Evolutionary conservation across 1,139 yeast genomes (phyloP).

Genomic region (Candida sanyaensis): DNA sequence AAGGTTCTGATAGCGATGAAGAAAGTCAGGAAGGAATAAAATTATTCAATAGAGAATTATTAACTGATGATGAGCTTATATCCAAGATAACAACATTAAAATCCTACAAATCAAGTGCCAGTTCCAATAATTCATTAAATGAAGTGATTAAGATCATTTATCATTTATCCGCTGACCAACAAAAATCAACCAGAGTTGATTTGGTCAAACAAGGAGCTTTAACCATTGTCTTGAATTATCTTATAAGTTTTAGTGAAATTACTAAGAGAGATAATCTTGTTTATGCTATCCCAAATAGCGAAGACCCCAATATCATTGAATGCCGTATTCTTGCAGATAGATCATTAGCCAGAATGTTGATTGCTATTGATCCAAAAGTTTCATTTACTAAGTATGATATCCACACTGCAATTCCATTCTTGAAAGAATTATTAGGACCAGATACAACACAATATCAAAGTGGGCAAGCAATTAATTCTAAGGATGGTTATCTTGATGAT

Average conservation of each 20-base stretch:
- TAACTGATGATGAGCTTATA: constrained; percentile 28
- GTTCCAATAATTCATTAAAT: constrained; percentile 10
- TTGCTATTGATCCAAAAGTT: constrained; percentile 40
- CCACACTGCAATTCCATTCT: constrained; percentile 46
- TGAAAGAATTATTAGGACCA: constrained; percentile 47
- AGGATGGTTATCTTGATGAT: constrained; percentile 24
- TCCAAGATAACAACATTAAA: constrained; percentile 28
- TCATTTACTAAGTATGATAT: constrained; percentile 43
- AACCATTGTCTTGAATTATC: constrained; percentile 36
- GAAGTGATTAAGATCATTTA: constrained; percentile 13
- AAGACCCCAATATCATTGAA: constrained; percentile 18
- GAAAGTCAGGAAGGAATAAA: constrained; percentile 29
- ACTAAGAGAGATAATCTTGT: constrained; percentile 13
- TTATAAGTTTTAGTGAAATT: constrained; percentile 34
- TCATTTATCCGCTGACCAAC: constrained; percentile 26
- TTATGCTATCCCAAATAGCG: constrained; percentile 23
- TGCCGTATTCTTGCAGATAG: constrained; percentile 31
- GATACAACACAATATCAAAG: constrained; percentile 27
- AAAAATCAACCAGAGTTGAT: constrained; percentile 29
- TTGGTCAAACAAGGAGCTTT: constrained; percentile 52
- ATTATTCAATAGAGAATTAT: constrained; percentile 31
- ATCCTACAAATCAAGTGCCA: constrained; percentile 17
- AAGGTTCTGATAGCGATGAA: constrained; percentile 19
- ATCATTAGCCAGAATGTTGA: constrained; percentile 44
- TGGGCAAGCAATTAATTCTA: constrained; percentile 4